Evolutionary conservation across 371 early-diverging fungal species (phyloP).

Genomic region (Phascolomyces articulosus): DNA sequence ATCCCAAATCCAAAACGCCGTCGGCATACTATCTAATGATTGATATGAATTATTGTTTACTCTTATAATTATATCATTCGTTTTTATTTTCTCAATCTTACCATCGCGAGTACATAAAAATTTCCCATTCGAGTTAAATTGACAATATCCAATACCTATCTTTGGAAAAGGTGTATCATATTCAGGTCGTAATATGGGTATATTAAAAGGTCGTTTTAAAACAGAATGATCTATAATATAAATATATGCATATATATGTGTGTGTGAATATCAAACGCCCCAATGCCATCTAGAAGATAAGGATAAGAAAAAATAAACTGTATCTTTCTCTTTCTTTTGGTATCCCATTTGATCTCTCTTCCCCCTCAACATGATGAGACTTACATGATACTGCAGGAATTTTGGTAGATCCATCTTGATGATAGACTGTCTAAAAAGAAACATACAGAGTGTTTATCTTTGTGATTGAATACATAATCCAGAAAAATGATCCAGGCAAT

Average conservation of each 20-base stretch:
- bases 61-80: neutral
- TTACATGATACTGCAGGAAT: neutral
- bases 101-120: conserved; percentile 56
- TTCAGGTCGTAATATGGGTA: conserved; percentile 54
- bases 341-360: too few species aligned
- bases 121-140: conserved; percentile 64
- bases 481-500: neutral
- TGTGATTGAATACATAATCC: neutral
- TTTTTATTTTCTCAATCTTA: conserved; percentile 29
- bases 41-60: neutral
- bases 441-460: neutral
- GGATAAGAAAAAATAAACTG: too few species aligned
- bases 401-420: conserved; percentile 10
- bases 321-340: too few species aligned
- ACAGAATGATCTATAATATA: conserved; percentile 12
- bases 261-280: neutral
- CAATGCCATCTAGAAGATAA: too few species aligned
- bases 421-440: neutral
- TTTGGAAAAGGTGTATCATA: conserved; percentile 63
- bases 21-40: conserved; percentile 63
- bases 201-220: conserved; percentile 38
- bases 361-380: too few species aligned
- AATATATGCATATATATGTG: neutral
- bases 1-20: conserved; percentile 68
- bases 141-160: conserved; percentile 56